Evolutionary conservation across 768 basidiomycete species (phyloP).

Genomic region (Gloeophyllum trabeum): DNA sequence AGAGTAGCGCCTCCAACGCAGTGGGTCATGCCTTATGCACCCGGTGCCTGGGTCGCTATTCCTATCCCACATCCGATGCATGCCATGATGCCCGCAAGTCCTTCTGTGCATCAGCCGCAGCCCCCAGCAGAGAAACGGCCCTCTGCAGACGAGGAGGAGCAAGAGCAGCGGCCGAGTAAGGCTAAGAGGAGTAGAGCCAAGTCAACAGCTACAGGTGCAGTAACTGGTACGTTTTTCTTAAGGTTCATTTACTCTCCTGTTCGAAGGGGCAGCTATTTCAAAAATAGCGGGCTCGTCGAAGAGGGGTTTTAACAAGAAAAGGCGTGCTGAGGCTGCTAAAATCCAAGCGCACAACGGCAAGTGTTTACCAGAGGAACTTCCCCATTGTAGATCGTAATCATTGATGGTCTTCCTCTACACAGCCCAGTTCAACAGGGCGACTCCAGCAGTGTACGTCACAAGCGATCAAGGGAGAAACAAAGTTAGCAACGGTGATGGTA

Average conservation of each 20-base stretch:
- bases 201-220: constrained; percentile 19
- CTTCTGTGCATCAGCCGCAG: constrained; percentile 8
- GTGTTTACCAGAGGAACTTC: too few relatives aligned
- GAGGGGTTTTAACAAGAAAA: constrained; percentile 63
- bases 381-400: too few relatives aligned
- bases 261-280: constrained; percentile 2
- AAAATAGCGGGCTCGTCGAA: constrained; percentile 27
- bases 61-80: not conserved
- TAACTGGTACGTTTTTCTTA: constrained; percentile 16
- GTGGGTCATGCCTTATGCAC: too few relatives aligned
- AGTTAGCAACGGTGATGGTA: too few relatives aligned
- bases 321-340: constrained; percentile 53
- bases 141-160: constrained; percentile 26
- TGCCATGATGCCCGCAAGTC: not conserved
- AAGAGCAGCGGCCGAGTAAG: constrained; percentile 29
- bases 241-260: constrained; percentile 1
- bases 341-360: not conserved
- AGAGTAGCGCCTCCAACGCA: constrained; percentile 17
- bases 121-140: constrained; percentile 25
- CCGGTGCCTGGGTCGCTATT: not conserved
- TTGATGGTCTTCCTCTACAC: too few relatives aligned
- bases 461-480: too few relatives aligned
- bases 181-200: constrained; percentile 35
- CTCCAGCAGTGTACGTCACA: too few relatives aligned
- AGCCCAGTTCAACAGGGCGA: too few relatives aligned